Percentiles rank a stretch among this genome's conserved stretches.
Evolutionary conservation across 2,329 filamentous ascomycete species (phyloP).

Genomic region (Stagonosporopsis cucurbitacearum): DNA sequence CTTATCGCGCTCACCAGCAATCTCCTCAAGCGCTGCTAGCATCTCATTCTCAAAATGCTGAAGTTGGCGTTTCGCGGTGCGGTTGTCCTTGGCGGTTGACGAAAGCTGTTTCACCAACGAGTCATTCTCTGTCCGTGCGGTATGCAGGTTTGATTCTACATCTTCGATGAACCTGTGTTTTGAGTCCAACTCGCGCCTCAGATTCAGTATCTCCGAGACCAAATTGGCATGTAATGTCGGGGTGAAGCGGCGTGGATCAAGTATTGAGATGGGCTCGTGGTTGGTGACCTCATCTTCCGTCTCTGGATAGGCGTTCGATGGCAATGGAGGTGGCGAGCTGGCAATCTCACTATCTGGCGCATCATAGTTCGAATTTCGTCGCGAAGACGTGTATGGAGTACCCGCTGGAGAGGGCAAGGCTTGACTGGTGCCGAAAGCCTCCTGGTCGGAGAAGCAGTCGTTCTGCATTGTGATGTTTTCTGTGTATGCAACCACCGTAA

Average conservation of each 20-base stretch:
- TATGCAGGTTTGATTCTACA: slow-evolving; percentile 77
- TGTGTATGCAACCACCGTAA: not conserved
- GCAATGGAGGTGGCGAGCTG: slow-evolving; percentile 65
- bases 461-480: slow-evolving; percentile 39
- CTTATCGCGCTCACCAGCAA: slow-evolving; percentile 85
- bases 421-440: slow-evolving; percentile 51
- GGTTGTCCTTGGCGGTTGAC: slow-evolving; percentile 74
- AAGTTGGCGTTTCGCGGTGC: slow-evolving; percentile 83
- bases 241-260: slow-evolving; percentile 92
- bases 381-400: slow-evolving; percentile 73
- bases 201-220: slow-evolving; percentile 87
- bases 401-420: slow-evolving; percentile 73
- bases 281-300: slow-evolving; percentile 56
- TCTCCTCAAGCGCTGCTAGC: slow-evolving; percentile 80
- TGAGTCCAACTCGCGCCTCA: slow-evolving; percentile 88
- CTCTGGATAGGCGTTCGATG: slow-evolving; percentile 56
- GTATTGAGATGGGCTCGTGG: slow-evolving; percentile 74
- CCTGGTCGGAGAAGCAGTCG: slow-evolving; percentile 58
- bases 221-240: slow-evolving; percentile 93
- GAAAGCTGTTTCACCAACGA: slow-evolving; percentile 67
- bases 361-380: slow-evolving; percentile 67
- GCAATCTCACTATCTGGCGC: slow-evolving; percentile 66
- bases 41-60: slow-evolving; percentile 87
- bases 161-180: slow-evolving; percentile 86
- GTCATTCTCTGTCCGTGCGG: slow-evolving; percentile 76